These are phyloP conservation scores for Saxispiralis lemnorum DNA, from an alignment of 495 filamentous ascomycete species.

Conservation along the genomic window DNA sequence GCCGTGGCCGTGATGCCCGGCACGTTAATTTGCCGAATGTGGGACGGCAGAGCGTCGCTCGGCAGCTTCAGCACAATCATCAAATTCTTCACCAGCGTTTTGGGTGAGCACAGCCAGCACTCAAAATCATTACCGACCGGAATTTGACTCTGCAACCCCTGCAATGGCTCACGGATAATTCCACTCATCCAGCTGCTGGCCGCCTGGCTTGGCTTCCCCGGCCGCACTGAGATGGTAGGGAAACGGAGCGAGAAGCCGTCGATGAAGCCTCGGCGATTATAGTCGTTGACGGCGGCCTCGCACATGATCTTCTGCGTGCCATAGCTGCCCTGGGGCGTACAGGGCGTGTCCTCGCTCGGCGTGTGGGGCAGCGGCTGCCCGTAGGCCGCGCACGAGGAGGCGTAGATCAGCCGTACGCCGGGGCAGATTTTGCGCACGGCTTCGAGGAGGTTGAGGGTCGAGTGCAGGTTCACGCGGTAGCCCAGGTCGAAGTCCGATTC, in stretches of 20 bases:
- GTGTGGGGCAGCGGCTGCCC: conserved; percentile 32
- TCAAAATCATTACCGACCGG: conserved; percentile 38
- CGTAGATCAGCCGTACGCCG: conserved; percentile 47
- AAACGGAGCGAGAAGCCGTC: conserved; percentile 51
- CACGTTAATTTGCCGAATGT: conserved; percentile 49
- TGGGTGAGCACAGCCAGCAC: conserved; percentile 52
- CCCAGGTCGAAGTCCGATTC: conserved; percentile 63
- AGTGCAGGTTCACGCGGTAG: conserved; percentile 55
- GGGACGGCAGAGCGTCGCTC: conserved; percentile 31
- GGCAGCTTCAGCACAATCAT: conserved; percentile 42
- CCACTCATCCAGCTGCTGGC: conserved; percentile 59
- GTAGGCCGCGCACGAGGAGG: conserved; percentile 45
- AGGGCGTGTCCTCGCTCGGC: conserved; percentile 34
- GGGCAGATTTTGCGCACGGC: conserved; percentile 38
- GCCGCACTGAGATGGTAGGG: conserved; percentile 57
- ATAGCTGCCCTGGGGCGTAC: conserved; percentile 54
- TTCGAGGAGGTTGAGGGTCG: conserved; percentile 46
- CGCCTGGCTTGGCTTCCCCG: conserved; percentile 57
- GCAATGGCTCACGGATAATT: conserved; percentile 50
- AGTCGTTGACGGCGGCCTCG: conserved; percentile 59
- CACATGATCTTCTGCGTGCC: conserved; percentile 64
- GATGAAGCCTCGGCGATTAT: conserved; percentile 50
- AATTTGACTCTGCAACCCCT: conserved; percentile 46
- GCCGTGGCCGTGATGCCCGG: conserved; percentile 56
- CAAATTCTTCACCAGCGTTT: conserved; percentile 52